A percentile compares a stretch with the other conserved stretches of the same genome.
Conservation (phyloP, 805 yeast species). For the Phaffomyces antillensis region DNA sequence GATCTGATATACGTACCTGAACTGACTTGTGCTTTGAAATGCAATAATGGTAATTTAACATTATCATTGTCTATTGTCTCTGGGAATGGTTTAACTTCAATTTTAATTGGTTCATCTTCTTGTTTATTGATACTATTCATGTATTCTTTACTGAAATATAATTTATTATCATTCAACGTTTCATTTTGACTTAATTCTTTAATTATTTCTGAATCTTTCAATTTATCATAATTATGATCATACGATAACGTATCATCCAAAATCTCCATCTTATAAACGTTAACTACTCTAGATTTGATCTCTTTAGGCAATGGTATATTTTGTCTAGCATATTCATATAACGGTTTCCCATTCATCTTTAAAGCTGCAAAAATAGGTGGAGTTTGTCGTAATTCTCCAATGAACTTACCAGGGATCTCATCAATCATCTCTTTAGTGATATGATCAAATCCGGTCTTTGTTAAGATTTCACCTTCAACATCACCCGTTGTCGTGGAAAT, state of each 20-base stretch:
- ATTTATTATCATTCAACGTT: constrained; percentile 50
- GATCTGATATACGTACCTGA: constrained; percentile 96
- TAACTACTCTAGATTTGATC: constrained; percentile 72
- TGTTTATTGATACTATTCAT: constrained; percentile 21
- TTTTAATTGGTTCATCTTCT: constrained; percentile 28
- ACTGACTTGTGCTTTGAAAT: constrained; percentile 71
- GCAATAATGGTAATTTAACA: constrained; percentile 51
- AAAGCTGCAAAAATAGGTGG: constrained; percentile 95
- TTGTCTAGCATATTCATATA: constrained; percentile 90
- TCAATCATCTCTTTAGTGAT: constrained; percentile 46
- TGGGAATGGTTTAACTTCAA: constrained; percentile 30
- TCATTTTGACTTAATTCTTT: constrained; percentile 32
- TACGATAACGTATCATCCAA: constrained; percentile 44
- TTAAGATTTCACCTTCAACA: constrained; percentile 74
- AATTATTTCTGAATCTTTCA: constrained; percentile 20
- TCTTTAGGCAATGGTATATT: constrained; percentile 78
- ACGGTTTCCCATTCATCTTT: constrained; percentile 88
- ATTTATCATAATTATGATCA: constrained; percentile 44
- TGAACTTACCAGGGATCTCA: constrained; percentile 50
- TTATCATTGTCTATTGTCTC: constrained; percentile 20
- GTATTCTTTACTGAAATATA: constrained; percentile 54
- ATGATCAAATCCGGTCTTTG: constrained; percentile 49
- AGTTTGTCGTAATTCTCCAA: constrained; percentile 79
- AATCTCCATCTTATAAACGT: constrained; percentile 47
- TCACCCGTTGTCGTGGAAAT: constrained; percentile 92